Evolutionary conservation across 345 rosid genomes (phyloP), one percentile per base, ranked within the genome.

Genomic region (Lumnitzera littorea): DNA sequence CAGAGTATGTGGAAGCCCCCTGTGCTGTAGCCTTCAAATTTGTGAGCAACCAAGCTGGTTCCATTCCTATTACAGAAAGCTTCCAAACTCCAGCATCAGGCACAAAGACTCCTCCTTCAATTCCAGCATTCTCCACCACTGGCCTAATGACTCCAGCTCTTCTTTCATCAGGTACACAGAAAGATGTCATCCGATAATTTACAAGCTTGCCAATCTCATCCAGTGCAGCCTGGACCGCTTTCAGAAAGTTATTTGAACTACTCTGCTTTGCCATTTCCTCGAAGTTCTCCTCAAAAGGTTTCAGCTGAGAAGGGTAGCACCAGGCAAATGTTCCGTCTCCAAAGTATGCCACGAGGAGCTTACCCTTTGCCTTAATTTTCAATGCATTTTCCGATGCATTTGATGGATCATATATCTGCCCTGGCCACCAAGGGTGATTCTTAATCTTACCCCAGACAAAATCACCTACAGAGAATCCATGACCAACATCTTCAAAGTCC

Each of bases 341-440:
- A 46, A 88, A 94, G 65, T 86, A 94, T 0, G 95, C 95, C 25
- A 94, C 96, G 12, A 94, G 96, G 29, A 82, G 57, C 61, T 78
- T 85, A 51, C 80, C 84, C 24, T 62, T 81, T 36, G 71, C 83
- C 60, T 74, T 82, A 3, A 73, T 62, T 81, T 80, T 86, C 56
- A 71, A 62, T 0, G 97, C 96, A 68, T 64, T 66, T 14, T 88
- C 89, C 2, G 99, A 90, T 43, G 99, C 96, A 75, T 83, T 77
- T 0, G 70, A 67, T 13, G 86, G 74, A 74, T 88, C 88, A 53
- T 88, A 86, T 46, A 94, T 60, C 87, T 83, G 88, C 29, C 97
- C 99, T 0, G 99, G 99, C 99, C 99, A 94, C 99, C 99, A 94
- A 36, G 97, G 97, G 68, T 94, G 88, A 58, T 82, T 86, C 81